Conservation (phyloP, 2,329 filamentous ascomycete genomes). For the Ascochyta pisi region DNA sequence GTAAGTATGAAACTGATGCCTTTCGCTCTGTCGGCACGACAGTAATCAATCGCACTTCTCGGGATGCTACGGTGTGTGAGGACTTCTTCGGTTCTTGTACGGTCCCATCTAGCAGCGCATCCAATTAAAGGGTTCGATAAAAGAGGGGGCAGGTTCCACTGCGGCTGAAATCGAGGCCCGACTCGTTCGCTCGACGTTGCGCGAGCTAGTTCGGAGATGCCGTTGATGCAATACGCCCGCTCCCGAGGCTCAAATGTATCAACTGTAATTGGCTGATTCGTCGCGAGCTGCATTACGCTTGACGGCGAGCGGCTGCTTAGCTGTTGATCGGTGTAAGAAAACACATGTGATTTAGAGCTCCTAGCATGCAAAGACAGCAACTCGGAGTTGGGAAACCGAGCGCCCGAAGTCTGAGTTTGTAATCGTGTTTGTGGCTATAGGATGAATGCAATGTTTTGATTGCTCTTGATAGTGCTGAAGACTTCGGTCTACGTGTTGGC, state of each 20-base stretch:
- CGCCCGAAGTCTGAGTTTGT: neutral
- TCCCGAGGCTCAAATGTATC: constrained; percentile 3
- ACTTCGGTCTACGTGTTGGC: neutral
- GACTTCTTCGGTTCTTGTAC: neutral
- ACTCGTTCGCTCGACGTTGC: constrained; percentile 3
- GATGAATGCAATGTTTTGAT: neutral
- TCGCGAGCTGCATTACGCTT: constrained; percentile 3
- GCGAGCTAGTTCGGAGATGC: constrained; percentile 17
- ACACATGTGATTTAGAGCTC: neutral
- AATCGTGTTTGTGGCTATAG: neutral
- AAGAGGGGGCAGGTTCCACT: constrained; percentile 10
- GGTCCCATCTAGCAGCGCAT: neutral
- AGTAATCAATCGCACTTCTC: neutral
- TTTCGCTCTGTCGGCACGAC: neutral
- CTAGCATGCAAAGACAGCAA: neutral
- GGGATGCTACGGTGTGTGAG: neutral
- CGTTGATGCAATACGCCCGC: constrained; percentile 1
- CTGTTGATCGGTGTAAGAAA: neutral
- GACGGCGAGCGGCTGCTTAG: constrained; percentile 1
- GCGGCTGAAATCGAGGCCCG: constrained; percentile 4
- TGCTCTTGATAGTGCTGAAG: neutral
- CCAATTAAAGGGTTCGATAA: neutral
- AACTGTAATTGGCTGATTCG: constrained; percentile 3
- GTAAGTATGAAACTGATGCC: neutral
- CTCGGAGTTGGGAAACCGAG: neutral